These are phyloP conservation scores for Eucommia ulmoides DNA, from an alignment of 257 asterid genomes.

Conservation along the genomic window DNA sequence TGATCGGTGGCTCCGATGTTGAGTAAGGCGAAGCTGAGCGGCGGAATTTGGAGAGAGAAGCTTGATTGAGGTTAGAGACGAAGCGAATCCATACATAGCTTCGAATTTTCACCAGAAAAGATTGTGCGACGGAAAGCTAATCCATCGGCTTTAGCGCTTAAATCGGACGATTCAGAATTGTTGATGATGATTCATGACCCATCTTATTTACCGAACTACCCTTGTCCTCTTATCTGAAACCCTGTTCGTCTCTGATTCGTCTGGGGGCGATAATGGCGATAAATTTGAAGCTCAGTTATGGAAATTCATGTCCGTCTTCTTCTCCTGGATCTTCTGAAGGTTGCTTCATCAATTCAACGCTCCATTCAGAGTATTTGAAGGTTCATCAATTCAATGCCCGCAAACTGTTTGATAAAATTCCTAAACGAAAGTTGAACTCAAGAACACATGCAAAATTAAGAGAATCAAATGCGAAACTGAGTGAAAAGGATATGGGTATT, in stretches of 20 bases:
- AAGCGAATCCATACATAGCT: constrained; percentile 38
- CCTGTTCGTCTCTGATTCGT: background rate
- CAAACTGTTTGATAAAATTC: constrained; percentile 10
- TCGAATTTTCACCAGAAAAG: constrained; percentile 4
- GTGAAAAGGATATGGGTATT: background rate
- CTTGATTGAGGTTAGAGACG: constrained; percentile 13
- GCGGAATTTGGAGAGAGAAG: constrained; percentile 13
- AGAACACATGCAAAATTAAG: background rate
- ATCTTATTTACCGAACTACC: background rate
- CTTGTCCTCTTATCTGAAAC: background rate
- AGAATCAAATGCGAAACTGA: background rate
- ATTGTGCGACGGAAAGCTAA: background rate
- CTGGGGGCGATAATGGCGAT: background rate
- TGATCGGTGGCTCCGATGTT: constrained; percentile 4
- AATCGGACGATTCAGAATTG: background rate
- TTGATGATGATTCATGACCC: background rate
- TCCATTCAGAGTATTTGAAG: background rate
- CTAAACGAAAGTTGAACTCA: constrained; percentile 5
- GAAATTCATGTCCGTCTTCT: background rate
- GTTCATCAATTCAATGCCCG: background rate
- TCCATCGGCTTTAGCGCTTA: background rate
- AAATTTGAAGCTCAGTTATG: background rate
- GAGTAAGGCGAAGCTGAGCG: constrained; percentile 5
- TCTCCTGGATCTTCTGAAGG: background rate
- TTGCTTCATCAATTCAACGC: background rate